Base-by-base conservation (phyloP, 2,329 filamentous ascomycete species). In the Kalmusia sp. region DNA sequence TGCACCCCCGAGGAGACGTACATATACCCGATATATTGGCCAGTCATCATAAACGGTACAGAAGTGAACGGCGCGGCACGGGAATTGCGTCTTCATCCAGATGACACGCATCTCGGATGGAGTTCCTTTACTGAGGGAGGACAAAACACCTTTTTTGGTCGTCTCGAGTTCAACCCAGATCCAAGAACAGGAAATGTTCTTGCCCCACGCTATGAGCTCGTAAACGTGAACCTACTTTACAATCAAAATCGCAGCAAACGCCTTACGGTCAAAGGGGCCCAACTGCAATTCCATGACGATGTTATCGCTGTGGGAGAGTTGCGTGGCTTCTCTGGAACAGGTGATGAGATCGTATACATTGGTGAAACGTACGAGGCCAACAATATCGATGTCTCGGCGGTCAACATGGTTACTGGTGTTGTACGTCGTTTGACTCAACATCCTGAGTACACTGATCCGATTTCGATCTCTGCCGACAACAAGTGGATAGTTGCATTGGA, bases 21-120 rank as follows among this genome's bases (percentile, higher is more conserved):
- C 34, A 77, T 80, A 21, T 78, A 79, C 49, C 75, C 78, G 0
- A 72, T 80, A 28, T 69, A 71, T 17, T 77, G 75, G 73, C 71
- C 71, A 22, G 52, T 55, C 5, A 59, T 63, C 0, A 43, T 57
- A 0, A 70, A 79, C 44, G 76, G 69, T 2, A 65, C 60, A 3
- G 63, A 58, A 57, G 46, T 63, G 4, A 71, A 74, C 4, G 75
- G 73, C 0, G 45, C 35, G 3, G 65, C 75, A 1, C 73, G 79
- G 3, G 80, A 81, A 57, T 58, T 81, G 22, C 77, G 78, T 12
- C 51, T 81, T 6, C 78, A 81, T 52, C 78, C 79, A 0, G 79
- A 81, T 31, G 65, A 79, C 31, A 58, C 67, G 0, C 79, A 81
- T 47, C 58, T 81, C 5, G 76, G 72, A 4, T 80, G 72, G 59